Evolutionary conservation across 371 early-diverging fungal genomes (phyloP).

Genomic region (Nematocida minor): DNA sequence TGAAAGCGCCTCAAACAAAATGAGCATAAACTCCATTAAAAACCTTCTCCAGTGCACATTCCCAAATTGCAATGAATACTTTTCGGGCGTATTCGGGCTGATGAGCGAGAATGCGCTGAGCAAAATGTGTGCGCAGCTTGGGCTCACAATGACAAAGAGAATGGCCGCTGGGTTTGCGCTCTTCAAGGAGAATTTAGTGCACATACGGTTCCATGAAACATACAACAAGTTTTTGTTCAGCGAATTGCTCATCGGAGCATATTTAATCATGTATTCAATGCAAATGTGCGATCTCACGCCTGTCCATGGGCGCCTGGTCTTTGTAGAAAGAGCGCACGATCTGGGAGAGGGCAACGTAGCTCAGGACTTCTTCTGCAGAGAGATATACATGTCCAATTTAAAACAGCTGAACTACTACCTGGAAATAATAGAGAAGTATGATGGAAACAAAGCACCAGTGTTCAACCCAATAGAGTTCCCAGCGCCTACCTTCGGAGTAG

Average conservation of each 20-base stretch:
- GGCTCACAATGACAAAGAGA: slow-evolving; percentile 11
- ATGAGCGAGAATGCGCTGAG: not conserved
- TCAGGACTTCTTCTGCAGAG: slow-evolving; percentile 41
- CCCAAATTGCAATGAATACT: not conserved
- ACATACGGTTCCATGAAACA: not conserved
- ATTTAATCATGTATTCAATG: slow-evolving; percentile 5
- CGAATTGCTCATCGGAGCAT: slow-evolving; percentile 1
- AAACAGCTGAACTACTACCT: slow-evolving; percentile 2
- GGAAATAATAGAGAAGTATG: not conserved
- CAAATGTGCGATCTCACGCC: not conserved
- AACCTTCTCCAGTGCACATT: not conserved
- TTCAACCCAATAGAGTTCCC: slow-evolving; percentile 32
- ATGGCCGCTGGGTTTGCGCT: not conserved
- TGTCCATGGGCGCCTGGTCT: not conserved
- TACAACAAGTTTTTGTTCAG: not conserved
- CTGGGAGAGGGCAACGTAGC: not conserved
- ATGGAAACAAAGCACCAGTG: not conserved
- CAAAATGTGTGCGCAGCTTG: slow-evolving; percentile 4
- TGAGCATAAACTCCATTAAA: not conserved
- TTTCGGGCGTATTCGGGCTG: not conserved
- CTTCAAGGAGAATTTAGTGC: slow-evolving; percentile 10
- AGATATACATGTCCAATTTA: not conserved
- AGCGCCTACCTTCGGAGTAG: not conserved
- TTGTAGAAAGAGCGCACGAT: not conserved
- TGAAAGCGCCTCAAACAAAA: not conserved